Base-by-base conservation (phyloP, 371 early-diverging fungal species). In the Basidiobolus meristosporus region DNA sequence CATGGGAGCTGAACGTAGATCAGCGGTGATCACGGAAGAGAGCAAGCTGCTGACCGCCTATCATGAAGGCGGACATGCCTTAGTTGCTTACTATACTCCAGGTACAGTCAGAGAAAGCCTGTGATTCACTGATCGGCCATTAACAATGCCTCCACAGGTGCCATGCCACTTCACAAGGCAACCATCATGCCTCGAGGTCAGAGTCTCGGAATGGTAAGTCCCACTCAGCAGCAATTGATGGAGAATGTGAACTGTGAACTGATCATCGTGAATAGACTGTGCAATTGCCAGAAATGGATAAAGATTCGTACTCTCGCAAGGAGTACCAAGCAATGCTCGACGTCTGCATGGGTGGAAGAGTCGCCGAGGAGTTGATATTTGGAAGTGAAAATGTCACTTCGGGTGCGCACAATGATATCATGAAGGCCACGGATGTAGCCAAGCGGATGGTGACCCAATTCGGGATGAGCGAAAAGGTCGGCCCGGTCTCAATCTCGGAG, bases 61-160 rank as follows among this genome's bases (percentile, higher is more conserved):
- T 50, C 98, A 98, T 52, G 98, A 98, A 58, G 95, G 92, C 23
- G 98, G 98, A 0, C 98, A 98, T 56, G 83, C 98, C 0, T 61
- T 98, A 26, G 91, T 90, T 2, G 96, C 96, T 2, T 68, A 87
- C 46, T 87, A 80, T 60, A 95, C 95, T n/a, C 72, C 76, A 5
- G n/a, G n/a, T n/a, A n/a, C n/a, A n/a, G n/a, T n/a, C n/a, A n/a
- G n/a, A n/a, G n/a, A n/a, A n/a, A n/a, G n/a, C n/a, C n/a, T n/a
- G n/a, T n/a, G n/a, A n/a, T n/a, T n/a, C n/a, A n/a, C n/a, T n/a
- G n/a, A n/a, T n/a, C n/a, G n/a, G n/a, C n/a, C n/a, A n/a, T n/a
- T n/a, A n/a, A n/a, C n/a, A n/a, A n/a, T n/a, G n/a, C n/a, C n/a
- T n/a, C n/a, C n/a, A 1, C 10, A 2, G 91, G 91, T 3, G 91